phyloP scores from a whole-genome alignment of 176 grass and related monocot genomes.

The Microstegium vimineum region DNA sequence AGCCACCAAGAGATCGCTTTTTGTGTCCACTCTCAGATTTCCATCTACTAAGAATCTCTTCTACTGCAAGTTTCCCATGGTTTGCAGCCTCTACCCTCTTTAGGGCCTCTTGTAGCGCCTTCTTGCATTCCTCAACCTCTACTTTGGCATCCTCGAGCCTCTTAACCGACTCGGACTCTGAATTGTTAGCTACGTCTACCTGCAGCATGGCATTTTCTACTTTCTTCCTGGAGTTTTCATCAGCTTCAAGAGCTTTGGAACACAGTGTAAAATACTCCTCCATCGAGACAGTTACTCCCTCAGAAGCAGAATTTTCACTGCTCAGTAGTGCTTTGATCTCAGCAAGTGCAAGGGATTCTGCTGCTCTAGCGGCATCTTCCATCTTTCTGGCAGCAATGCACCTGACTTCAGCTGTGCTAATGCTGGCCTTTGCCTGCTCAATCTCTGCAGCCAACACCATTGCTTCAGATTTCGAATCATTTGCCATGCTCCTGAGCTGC shows the following conservation, averaged over 20 bases:
- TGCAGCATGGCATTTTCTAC: constrained; percentile 49
- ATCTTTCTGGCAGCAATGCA: constrained; percentile 77
- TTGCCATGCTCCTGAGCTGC: constrained; percentile 55
- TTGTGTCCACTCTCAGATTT: constrained; percentile 50
- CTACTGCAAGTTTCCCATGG: constrained; percentile 55
- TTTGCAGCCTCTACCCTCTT: constrained; percentile 70
- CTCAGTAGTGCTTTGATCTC: constrained; percentile 72
- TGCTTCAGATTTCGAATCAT: constrained; percentile 63
- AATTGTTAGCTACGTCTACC: constrained; percentile 55
- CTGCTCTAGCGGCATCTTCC: constrained; percentile 80
- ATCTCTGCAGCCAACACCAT: constrained; percentile 54
- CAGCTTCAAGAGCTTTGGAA: constrained; percentile 57
- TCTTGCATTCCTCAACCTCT: constrained; percentile 71
- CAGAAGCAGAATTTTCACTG: constrained; percentile 42
- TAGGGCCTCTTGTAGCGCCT: constrained; percentile 60
- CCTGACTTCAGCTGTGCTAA: constrained; percentile 62
- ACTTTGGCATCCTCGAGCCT: constrained; percentile 60
- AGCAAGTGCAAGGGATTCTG: constrained; percentile 72
- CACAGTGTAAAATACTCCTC: constrained; percentile 65
- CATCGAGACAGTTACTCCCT: constrained; percentile 51
- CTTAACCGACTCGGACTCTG: constrained; percentile 37
- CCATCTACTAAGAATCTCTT: constrained; percentile 65
- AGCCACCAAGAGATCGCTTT: constrained; percentile 29
- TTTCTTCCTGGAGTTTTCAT: constrained; percentile 61
- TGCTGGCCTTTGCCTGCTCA: constrained; percentile 70